Evolutionary conservation across 2,329 filamentous ascomycete genomes (phyloP).

Genomic region (Aureobasidium sp.): DNA sequence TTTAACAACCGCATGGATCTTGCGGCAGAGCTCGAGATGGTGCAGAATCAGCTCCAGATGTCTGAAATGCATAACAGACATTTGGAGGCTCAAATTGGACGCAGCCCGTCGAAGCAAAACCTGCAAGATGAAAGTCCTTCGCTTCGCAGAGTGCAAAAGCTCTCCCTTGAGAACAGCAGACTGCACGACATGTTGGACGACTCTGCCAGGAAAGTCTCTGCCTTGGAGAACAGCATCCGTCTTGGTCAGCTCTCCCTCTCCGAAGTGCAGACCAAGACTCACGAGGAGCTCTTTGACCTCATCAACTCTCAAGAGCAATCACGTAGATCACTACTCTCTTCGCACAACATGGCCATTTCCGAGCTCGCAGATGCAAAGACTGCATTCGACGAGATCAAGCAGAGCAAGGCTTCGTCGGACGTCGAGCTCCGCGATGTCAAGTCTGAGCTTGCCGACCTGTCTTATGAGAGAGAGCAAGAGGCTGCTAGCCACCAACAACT

Average conservation of each 20-base stretch:
- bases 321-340: constrained; percentile 69
- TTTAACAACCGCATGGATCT: constrained; percentile 88
- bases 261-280: constrained; percentile 86
- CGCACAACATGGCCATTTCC: constrained; percentile 76
- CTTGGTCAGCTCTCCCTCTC: constrained; percentile 82
- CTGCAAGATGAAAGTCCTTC: constrained; percentile 72
- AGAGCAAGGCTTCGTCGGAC: constrained; percentile 70
- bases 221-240: constrained; percentile 77
- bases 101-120: constrained; percentile 55
- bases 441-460: constrained; percentile 77
- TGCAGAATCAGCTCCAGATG: constrained; percentile 90
- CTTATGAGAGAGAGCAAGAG: constrained; percentile 75
- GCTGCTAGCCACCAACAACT: constrained; percentile 79
- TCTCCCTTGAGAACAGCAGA: constrained; percentile 85
- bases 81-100: constrained; percentile 78
- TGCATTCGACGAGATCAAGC: constrained; percentile 79
- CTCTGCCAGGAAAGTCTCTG: constrained; percentile 84
- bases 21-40: constrained; percentile 80
- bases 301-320: constrained; percentile 91
- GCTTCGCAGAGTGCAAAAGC: constrained; percentile 73
- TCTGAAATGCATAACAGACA: constrained; percentile 93
- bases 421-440: constrained; percentile 78
- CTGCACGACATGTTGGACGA: constrained; percentile 93
- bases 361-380: constrained; percentile 83
- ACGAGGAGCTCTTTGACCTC: constrained; percentile 88